Base-by-base conservation (phyloP, 139 green algal species). In the Coelastrella sp. region DNA sequence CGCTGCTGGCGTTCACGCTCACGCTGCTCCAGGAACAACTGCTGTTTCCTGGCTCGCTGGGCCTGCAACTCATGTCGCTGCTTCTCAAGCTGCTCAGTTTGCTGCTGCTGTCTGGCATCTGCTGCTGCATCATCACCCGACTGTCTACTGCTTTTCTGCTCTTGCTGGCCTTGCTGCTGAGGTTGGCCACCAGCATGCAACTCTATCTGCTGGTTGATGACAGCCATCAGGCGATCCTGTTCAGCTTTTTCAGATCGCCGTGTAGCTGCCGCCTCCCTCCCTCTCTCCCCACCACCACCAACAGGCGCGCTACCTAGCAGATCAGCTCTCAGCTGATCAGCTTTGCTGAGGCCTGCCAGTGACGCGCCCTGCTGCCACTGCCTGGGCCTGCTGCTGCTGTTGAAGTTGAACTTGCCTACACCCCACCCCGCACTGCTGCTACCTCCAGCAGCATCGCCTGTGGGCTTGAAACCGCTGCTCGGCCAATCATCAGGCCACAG, bases 321-420 rank as follows among this genome's bases (percentile, higher is more conserved):
- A 3, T 87, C 81, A 11, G 32, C 23, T 13, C 81, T 77, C 14
- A 88, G 14, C 54, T 88, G 83, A 11, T 80, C 83, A 80, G 83
- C 83, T 19, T 58, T 87, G 54, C 83, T 80, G 54, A 88, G 54
- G 57, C 83, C 74, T 59, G 74, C 23, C 57, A 59, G 23, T 17
- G 22, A 16, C 7, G 16, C 22, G 23, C 74, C 74, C 7, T 58
- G 74, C 60, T 73, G 59, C 22, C 59, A n/a, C 47, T 68, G 80
- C 59, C 59, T 59, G 80, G 20, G 7, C 59, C 59, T 75, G 22
- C 22, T 47, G 8, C 80, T 22, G 22, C 58, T 86, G 59, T 59
- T 86, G 80, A 86, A 75, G 80, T 86, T 86, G 80, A 86, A 86
- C 80, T 57, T 86, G 80, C 80, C 23, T 7, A 32, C 65, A 32